Evolutionary conservation across 73 alveolate genomes (phyloP), one percentile per base, ranked within the genome.

Genomic region (Urostyla sp.): DNA sequence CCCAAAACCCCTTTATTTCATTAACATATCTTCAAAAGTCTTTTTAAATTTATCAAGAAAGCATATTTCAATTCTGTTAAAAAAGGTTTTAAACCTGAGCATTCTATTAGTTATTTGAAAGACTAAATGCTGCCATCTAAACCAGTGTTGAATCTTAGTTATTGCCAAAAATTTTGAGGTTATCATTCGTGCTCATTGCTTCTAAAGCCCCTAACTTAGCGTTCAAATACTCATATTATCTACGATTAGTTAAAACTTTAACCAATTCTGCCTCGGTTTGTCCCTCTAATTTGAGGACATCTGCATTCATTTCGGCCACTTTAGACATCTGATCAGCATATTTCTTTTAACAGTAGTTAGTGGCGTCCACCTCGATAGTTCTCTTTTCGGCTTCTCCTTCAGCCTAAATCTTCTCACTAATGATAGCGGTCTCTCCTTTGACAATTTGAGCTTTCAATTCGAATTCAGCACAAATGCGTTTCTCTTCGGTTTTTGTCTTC

Each of bases 361-460:
- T 89, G 30, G 87, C 81, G 8, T 60, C 52, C 6, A 84, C 75
- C 13, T 8, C 15, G 20, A 72, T 61, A 8, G 76, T 37, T 20
- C 63, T 59, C 20, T 75, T 80, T 20, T 75, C 73, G 44, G 93
- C 88, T 66, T 49, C 26, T 0, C 89, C 93, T 38, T 85, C 75
- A 61, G 93, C 93, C 44, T 63, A 35, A 7, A 85, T 0, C 30
- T 72, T 66, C 5, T 85, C 80, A 48, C 72, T 40, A 24, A 75
- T 46, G 46, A 85, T 45, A 45, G 58, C 50, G 16, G 86, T 76
- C 43, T 85, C 85, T 27, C 89, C 66, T 28, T 54, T 85, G 40
- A 85, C 76, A 37, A 60, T 89, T 46, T 74, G 73, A 20, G 89
- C 83, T 16, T 85, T 80, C 0, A 85, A 60, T 31, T 85, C 87